Evolutionary conservation across 2,329 filamentous ascomycete genomes (phyloP).

Genomic region (Aureobasidium mangrovei): DNA sequence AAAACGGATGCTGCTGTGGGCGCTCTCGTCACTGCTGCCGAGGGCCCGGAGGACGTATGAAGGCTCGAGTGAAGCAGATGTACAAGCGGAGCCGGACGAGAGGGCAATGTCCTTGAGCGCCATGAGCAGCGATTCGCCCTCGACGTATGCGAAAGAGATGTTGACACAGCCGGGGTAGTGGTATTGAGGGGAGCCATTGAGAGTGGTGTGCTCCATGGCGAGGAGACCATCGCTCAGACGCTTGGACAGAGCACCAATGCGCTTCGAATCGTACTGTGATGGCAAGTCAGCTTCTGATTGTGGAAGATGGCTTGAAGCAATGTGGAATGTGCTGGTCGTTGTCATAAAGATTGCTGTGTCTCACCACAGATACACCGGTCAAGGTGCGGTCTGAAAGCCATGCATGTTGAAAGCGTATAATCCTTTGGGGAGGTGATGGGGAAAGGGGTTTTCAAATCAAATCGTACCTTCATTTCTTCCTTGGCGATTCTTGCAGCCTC

Average conservation of each 20-base stretch:
- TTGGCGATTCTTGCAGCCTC: conserved; percentile 89
- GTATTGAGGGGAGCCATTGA: conserved; percentile 74
- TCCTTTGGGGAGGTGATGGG: conserved; percentile 44
- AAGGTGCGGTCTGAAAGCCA: conserved; percentile 69
- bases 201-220: conserved; percentile 78
- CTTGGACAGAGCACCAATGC: conserved; percentile 74
- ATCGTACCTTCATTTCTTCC: conserved; percentile 79
- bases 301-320: conserved; percentile 21
- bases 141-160: conserved; percentile 95
- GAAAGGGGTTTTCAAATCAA: neutral
- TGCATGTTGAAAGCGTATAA: conserved; percentile 79
- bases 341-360: conserved; percentile 61
- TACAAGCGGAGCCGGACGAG: conserved; percentile 94
- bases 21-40: conserved; percentile 93
- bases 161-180: conserved; percentile 98
- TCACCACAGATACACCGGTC: conserved; percentile 44
- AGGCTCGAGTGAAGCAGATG: conserved; percentile 89
- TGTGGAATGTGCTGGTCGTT: neutral
- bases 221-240: conserved; percentile 75
- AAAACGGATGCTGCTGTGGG: conserved; percentile 95
- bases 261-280: conserved; percentile 77
- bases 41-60: conserved; percentile 92
- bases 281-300: conserved; percentile 16
- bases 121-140: conserved; percentile 97
- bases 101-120: conserved; percentile 95